Conservation (phyloP, 2,329 filamentous ascomycete genomes). For the Apiospora phragmitis region DNA sequence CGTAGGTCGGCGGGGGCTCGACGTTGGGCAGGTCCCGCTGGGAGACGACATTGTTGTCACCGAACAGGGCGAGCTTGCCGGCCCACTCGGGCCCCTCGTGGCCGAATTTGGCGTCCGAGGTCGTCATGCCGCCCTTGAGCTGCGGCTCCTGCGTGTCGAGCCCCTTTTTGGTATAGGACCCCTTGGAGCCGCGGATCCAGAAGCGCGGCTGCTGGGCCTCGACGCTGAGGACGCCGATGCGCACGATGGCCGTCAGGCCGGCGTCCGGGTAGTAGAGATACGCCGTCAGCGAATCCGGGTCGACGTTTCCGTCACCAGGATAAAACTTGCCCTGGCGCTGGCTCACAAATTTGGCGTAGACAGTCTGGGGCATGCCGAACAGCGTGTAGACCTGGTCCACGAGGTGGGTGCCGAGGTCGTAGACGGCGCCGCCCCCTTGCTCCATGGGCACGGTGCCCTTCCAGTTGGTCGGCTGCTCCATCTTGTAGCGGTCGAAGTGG, state of each 20-base stretch:
- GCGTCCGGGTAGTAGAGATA: constrained; percentile 62
- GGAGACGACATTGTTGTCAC: constrained; percentile 49
- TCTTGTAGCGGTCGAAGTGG: constrained; percentile 76
- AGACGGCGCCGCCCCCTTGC: constrained; percentile 67
- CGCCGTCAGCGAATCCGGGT: constrained; percentile 61
- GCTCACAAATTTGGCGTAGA: constrained; percentile 68
- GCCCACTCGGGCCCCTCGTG: constrained; percentile 59
- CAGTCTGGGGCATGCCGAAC: constrained; percentile 66
- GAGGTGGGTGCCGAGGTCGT: constrained; percentile 75
- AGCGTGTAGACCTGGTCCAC: constrained; percentile 73
- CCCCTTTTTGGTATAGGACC: constrained; percentile 70
- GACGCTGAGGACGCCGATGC: constrained; percentile 67
- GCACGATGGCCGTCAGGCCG: constrained; percentile 66
- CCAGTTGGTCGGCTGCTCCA: constrained; percentile 62
- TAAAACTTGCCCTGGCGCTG: constrained; percentile 54
- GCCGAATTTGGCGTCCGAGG: constrained; percentile 64
- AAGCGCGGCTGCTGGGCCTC: constrained; percentile 71
- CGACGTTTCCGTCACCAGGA: constrained; percentile 39
- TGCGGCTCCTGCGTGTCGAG: constrained; percentile 78
- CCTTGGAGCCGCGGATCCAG: constrained; percentile 75
- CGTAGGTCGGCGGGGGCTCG: constrained; percentile 68
- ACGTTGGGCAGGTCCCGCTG: constrained; percentile 57
- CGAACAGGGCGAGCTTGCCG: constrained; percentile 59
- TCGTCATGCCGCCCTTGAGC: constrained; percentile 62
- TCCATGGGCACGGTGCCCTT: constrained; percentile 61